Evolutionary conservation across 345 rosid genomes (phyloP), one percentile per base, ranked within the genome.

Genomic region (Pugionium cornutum): DNA sequence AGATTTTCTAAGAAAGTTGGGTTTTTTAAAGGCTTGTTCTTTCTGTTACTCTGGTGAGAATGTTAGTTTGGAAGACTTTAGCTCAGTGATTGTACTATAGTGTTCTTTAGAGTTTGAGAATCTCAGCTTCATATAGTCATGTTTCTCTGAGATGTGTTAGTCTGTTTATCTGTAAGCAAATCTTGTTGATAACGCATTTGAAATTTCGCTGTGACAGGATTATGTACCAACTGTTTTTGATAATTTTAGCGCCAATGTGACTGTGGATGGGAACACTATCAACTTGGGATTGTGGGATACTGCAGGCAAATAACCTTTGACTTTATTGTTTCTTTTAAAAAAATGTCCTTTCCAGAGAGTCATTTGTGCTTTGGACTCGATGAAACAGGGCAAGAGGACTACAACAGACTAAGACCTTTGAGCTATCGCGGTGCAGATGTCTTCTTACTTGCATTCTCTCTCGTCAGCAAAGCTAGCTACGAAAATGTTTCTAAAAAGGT

Each of bases 351-450:
- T 37, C 30, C 27, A 42, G n/a, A 18, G 28, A 36, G 39, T 65
- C 46, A 62, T 53, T 33, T 42, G 26, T 36, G 68, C 45, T 10
- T 58, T 18, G 18, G 18, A 18, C 18, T 18, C 18, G 18, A 53
- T 35, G 18, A 57, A 37, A 78, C 84, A 91, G 97, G 97, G 44
- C 97, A 91, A 79, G 97, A 91, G 66, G 97, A 91, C 43, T 91
- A 91, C 74, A 88, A 88, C 62, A 84, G 97, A 74, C 62, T 91
- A 62, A 82, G 97, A 62, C 97, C 97, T 51, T 69, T 91, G 81
- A 91, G 97, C 78, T 91, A 91, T 64, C 88, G 96, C 0, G 97
- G 97, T 25, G 94, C 97, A 9, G 96, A 88, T 73, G 94, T 91
- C 53, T 91, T 91, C 82, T 76, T 91, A 47, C 87, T 91, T 35